Percentiles rank a stretch among this genome's conserved stretches.
These are phyloP conservation scores for Leccinum laetum DNA, from an alignment of 1,284 basidiomycete genomes.

Conservation along the genomic window DNA sequence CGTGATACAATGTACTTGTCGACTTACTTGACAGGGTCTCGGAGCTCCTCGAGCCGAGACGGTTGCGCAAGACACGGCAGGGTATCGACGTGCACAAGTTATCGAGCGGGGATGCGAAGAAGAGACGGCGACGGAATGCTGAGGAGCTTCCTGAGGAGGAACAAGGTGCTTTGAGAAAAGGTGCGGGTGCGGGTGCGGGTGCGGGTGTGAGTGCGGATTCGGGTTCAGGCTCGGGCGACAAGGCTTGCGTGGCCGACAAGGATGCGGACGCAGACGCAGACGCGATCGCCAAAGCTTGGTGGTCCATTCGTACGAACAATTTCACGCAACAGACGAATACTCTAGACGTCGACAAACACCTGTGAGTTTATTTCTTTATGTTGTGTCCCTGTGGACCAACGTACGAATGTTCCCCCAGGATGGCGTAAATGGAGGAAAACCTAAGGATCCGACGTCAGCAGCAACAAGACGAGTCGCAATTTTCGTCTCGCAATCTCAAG, in stretches of 20 bases:
- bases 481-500: no score
- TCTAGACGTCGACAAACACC: conserved; percentile 82
- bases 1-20: background rate
- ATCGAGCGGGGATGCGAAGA: conserved; percentile 80
- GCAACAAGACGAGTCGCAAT: no score
- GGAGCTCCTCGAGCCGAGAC: conserved; percentile 85
- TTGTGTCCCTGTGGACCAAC: no score
- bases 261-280: no score
- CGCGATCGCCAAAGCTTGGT: no score
- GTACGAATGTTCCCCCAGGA: background rate
- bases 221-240: no score
- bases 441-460: no score
- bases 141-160: conserved; percentile 47
- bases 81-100: conserved; percentile 89
- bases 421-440: no score
- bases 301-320: conserved; percentile 79
- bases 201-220: no score
- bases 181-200: conserved; percentile 32
- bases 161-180: conserved; percentile 51
- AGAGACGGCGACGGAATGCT: conserved; percentile 61
- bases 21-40: conserved; percentile 51
- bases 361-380: conserved; percentile 51
- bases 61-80: conserved; percentile 70
- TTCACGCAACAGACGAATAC: conserved; percentile 88
- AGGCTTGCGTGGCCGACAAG: no score